phyloP scores from a whole-genome alignment of 768 basidiomycete species.

The Boletus rufocinnamomeus region DNA sequence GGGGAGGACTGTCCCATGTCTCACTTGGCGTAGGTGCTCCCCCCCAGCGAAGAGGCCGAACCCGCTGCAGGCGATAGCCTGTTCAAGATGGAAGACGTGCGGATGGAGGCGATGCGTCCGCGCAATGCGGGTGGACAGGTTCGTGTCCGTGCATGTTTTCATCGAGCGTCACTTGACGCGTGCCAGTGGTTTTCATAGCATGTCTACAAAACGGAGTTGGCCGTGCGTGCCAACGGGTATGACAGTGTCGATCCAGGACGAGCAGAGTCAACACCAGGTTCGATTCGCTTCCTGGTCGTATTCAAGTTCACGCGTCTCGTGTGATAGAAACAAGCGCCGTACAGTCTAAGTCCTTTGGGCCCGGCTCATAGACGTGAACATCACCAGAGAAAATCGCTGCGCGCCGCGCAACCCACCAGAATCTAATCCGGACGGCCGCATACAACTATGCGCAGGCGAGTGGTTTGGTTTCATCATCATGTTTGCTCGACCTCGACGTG shows the following conservation, averaged over 20 bases:
- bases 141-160: slow-evolving; percentile 11
- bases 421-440: slow-evolving; percentile 78
- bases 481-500: too few species aligned
- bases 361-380: slow-evolving; percentile 79
- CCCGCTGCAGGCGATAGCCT: slow-evolving; percentile 56
- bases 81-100: slow-evolving; percentile 84
- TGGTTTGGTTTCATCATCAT: neutral
- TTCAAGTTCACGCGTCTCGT: neutral
- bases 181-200: slow-evolving; percentile 66
- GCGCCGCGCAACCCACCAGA: slow-evolving; percentile 67
- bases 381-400: slow-evolving; percentile 69
- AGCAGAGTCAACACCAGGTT: slow-evolving; percentile 93
- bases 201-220: slow-evolving; percentile 98
- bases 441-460: slow-evolving; percentile 89
- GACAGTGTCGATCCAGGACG: slow-evolving; percentile 97
- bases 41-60: slow-evolving; percentile 69
- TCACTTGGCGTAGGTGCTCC: slow-evolving; percentile 64
- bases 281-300: neutral
- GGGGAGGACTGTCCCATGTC: neutral
- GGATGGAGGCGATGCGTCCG: slow-evolving; percentile 91
- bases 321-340: slow-evolving; percentile 79
- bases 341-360: slow-evolving; percentile 90
- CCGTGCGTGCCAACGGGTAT: slow-evolving; percentile 92
- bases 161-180: neutral
- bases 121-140: slow-evolving; percentile 98